Base-by-base conservation (phyloP, 129 eudicot genomes). In the Kitagawia praeruptora region DNA sequence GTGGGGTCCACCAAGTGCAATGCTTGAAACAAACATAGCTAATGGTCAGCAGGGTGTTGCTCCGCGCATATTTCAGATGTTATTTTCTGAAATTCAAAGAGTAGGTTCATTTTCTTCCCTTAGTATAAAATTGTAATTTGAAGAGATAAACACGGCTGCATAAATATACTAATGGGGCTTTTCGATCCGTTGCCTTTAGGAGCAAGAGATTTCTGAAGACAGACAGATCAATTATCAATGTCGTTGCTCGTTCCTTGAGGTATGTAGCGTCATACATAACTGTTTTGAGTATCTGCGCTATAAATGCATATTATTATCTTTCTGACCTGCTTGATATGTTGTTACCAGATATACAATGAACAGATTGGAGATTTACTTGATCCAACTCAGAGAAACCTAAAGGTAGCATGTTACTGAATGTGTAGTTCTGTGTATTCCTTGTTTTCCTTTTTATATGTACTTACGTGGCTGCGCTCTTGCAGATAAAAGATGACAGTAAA, bases 1-100 rank as follows among this genome's bases (percentile, higher is more conserved):
- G 88, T 96, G 99, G 99, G 99, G 99, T 74, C 99, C 96, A 2
- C 99, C 89, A 37, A 96, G 96, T 66, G 93, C 99, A 54, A 95
- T 95, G 97, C 89, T 95, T 81, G 99, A 90, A 74, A 86, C 81
- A 78, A 92, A 89, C 61, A 81, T 88, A 31, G 54, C 84, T 53
- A 72, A 69, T 79, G 86, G 88, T 85, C 85, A 78, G 77, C 98
- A 89, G 84, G 97, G 99, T n/a, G 76, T 95, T 23, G 99, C 85
- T 56, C 99, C 99, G 0, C 93, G 99, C 53, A 85, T 95, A 74
- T 92, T 95, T 85, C 87, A 90, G 85, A 86, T 82, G 91, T 81
- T 95, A 66, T 90, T 95, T 86, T 77, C 94, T 19, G 90, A 90
- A 84, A 95, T 95, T 71, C 91, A 95, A 77, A 85, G 81, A 86